Conservation (phyloP, 1,139 yeast genomes). For the Magnusiomyces ingens region DNA sequence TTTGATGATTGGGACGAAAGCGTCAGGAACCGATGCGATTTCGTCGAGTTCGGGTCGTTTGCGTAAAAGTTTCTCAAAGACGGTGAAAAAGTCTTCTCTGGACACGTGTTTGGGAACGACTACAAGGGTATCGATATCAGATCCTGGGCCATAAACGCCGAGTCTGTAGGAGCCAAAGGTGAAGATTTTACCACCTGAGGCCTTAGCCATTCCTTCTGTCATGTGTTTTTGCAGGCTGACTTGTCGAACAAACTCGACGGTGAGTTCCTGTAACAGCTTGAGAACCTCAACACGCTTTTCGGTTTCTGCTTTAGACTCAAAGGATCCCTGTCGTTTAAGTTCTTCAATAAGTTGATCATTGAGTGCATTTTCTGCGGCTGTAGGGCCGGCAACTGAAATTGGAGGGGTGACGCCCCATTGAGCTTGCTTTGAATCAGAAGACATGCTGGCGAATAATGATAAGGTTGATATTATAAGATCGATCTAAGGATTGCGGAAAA, state of each 20-base stretch:
- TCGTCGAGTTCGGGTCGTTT: slow-evolving; percentile 78
- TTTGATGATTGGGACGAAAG: slow-evolving; percentile 91
- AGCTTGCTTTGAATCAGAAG: neutral
- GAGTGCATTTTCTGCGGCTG: slow-evolving; percentile 65
- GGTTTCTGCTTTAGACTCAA: slow-evolving; percentile 79
- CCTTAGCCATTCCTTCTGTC: slow-evolving; percentile 96
- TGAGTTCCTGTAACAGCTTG: slow-evolving; percentile 58
- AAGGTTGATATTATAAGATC: no score
- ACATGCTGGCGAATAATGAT: no score
- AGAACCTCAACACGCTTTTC: slow-evolving; percentile 70
- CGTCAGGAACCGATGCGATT: slow-evolving; percentile 89
- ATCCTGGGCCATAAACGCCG: slow-evolving; percentile 97
- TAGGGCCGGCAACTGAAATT: slow-evolving; percentile 75
- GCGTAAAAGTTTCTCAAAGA: slow-evolving; percentile 61
- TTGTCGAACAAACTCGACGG: slow-evolving; percentile 71
- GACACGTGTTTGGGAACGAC: slow-evolving; percentile 96
- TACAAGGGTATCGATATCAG: slow-evolving; percentile 92
- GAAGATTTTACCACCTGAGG: slow-evolving; percentile 95
- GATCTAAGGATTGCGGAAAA: no score
- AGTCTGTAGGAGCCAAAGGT: slow-evolving; percentile 91
- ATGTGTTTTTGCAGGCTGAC: slow-evolving; percentile 78
- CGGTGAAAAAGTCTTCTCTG: slow-evolving; percentile 79
- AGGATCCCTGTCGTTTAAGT: slow-evolving; percentile 76
- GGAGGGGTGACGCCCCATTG: slow-evolving; percentile 79
- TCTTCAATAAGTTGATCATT: slow-evolving; percentile 76